A percentile compares a stretch with the other conserved stretches of the same genome.
These are phyloP conservation scores for Cercophora sp. DNA, from an alignment of 495 filamentous ascomycete genomes.

Conservation along the genomic window DNA sequence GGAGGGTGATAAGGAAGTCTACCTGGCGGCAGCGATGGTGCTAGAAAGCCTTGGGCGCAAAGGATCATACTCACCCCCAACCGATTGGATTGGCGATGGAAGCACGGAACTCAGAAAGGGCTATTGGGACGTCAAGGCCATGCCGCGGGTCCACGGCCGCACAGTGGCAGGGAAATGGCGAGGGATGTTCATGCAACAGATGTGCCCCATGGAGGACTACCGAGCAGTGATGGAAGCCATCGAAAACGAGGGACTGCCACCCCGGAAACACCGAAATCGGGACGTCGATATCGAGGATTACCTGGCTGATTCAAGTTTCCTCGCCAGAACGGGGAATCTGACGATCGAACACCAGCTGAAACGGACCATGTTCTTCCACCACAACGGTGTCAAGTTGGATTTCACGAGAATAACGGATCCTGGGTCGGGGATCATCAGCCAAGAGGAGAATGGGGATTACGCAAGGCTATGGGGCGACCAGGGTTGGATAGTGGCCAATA, in stretches of 20 bases:
- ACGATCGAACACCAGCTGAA: background rate
- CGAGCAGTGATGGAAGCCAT: constrained; percentile 16
- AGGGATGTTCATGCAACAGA: constrained; percentile 23
- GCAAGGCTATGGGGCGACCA: constrained; percentile 24
- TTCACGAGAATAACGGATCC: constrained; percentile 24
- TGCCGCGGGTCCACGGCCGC: constrained; percentile 12
- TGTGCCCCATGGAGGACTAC: constrained; percentile 25
- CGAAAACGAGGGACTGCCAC: background rate
- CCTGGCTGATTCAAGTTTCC: constrained; percentile 14
- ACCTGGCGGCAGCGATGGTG: constrained; percentile 51
- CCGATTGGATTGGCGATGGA: constrained; percentile 13
- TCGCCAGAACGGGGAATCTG: constrained; percentile 1
- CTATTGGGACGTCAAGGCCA: constrained; percentile 46
- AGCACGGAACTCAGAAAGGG: constrained; percentile 18
- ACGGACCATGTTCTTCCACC: constrained; percentile 49
- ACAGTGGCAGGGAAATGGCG: constrained; percentile 10
- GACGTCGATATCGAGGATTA: background rate
- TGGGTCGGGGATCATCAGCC: constrained; percentile 4
- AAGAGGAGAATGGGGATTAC: constrained; percentile 16
- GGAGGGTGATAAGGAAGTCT: constrained; percentile 65
- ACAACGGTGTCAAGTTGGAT: constrained; percentile 54
- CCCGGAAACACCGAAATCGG: background rate
- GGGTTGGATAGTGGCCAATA: constrained; percentile 33
- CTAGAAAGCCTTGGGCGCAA: constrained; percentile 32
- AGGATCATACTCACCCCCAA: constrained; percentile 7